Evolutionary conservation across 352 stramenopile species (phyloP).

Genomic region (Globisporangium emineosum): DNA sequence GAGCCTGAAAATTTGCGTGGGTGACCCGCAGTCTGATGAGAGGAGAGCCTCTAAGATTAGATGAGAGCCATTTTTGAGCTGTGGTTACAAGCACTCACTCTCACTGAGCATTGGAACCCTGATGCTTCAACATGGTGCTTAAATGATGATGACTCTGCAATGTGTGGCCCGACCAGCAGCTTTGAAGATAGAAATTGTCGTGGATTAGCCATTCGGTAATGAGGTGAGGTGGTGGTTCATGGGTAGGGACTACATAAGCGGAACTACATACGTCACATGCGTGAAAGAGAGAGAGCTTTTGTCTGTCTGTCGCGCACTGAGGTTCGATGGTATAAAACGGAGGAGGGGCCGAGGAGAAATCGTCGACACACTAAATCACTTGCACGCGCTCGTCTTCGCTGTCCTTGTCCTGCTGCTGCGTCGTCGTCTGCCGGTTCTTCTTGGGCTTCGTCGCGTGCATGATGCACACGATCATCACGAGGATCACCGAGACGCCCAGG

Average conservation of each 20-base stretch:
- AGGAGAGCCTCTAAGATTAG: slow-evolving; percentile 2
- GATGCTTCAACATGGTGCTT: not conserved
- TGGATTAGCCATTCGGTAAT: not conserved
- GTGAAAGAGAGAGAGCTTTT: not conserved
- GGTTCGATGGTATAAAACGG: not conserved
- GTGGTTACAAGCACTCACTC: not conserved
- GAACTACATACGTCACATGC: not conserved
- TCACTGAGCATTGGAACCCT: too few relatives aligned
- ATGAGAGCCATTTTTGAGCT: not conserved
- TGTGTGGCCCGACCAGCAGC: not conserved
- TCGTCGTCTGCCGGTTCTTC: not conserved
- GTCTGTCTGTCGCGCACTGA: not conserved
- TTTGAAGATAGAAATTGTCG: not conserved
- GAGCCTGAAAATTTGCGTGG: not conserved
- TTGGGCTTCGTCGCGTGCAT: slow-evolving; percentile 22
- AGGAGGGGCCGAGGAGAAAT: not conserved
- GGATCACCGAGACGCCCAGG: slow-evolving; percentile 16
- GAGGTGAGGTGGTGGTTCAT: not conserved
- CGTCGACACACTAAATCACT: slow-evolving; percentile 10
- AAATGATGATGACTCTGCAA: not conserved
- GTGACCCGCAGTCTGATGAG: not conserved
- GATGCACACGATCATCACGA: slow-evolving; percentile 24
- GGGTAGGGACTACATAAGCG: not conserved
- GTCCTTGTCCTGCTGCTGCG: slow-evolving; percentile 8
- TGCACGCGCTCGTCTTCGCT: slow-evolving; percentile 10